Base-by-base conservation (phyloP, 164 flowering plant genomes). In the Akebia trifoliata region DNA sequence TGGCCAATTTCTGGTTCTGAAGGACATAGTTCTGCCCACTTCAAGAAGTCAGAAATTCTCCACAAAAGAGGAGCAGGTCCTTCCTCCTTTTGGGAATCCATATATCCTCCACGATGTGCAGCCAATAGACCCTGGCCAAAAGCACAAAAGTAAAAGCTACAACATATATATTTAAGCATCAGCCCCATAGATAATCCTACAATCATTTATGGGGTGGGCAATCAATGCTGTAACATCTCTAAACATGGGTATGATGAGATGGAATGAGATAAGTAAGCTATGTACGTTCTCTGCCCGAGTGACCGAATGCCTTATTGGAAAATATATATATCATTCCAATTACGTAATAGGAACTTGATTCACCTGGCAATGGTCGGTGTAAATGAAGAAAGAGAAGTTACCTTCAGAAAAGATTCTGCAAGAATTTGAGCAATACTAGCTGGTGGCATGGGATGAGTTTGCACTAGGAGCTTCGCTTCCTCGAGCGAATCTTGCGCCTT, bases 401-500 rank as follows among this genome's bases (percentile, higher is more conserved):
- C 99, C 92, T 94, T 94, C 15, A 90, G 69, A 77, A 94, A 94
- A 25, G 97, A 90, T 72, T 94, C 99, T 26, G 99, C 96, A 35
- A 94, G 89, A 72, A 94, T 83, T 71, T 78, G 87, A 48, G 99
- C 99, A 72, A 94, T 77, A 68, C 82, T 82, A 18, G 96, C 76
- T 49, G 97, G 81, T 32, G 96, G 80, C 84, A 94, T 83, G 26
- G 84, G 66, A 76, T 94, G 96, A 38, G 89, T 79, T 59, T 80
- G 87, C 49, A 94, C 87, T 8, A 90, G 76, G 38, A 83, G 79
- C 53, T 75, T 76, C 25, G 99, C 97, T 74, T 87, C 96, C 66
- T 87, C 97, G 74, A 87, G 83, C 26, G 99, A 94, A 50, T 94
- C 97, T 72, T 94, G 99, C n/a, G 99, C 99, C 77, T 94, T 93